Evolutionary conservation across 2,329 filamentous ascomycete species (phyloP), one percentile per base, ranked within the genome.

Genomic region (Monilinia polystroma): DNA sequence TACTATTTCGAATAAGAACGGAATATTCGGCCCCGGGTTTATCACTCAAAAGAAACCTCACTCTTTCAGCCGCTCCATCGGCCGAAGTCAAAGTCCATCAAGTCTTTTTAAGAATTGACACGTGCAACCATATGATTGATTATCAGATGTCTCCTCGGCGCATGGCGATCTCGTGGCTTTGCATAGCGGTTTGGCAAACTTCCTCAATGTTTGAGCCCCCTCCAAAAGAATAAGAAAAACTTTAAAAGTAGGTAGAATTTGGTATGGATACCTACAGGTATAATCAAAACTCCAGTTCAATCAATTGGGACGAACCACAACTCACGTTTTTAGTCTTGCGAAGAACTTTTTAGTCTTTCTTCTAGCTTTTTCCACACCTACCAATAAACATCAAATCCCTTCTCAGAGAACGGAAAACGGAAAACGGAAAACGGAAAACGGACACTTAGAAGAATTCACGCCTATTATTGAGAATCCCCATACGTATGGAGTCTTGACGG

Each of bases 141-240:
- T 32, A 51, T 60, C 57, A 51, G 29, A 60, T 60, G 29, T 47
- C n/a, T 26, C 3, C 58, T 26, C 11, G 29, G 58, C 29, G 29
- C 45, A 51, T 51, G 58, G 45, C 20, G 20, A 60, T 35, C 57
- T 38, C 29, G 45, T 60, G 57, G 57, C 57, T 23, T 51, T 38
- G n/a, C 26, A 26, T 38, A 18, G n/a, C n/a, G 29, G 45, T 51
- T 35, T 59, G 57, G 45, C 29, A 45, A 38, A 23, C 18, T 4
- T 47, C 26, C 11, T 18, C 43, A 49, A 14, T n/a, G 47, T n/a
- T 11, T n/a, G 20, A n/a, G 1, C 47, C 29, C 57, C 4, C 29
- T 29, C 29, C 29, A 3, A 29, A 29, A 29, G 16, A 35, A 23
- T 23, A 23, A 14, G 14, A 43, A 49, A 47, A 51, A 51, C 20